Evolutionary conservation across 106 monocot genomes (phyloP), one percentile per base, ranked within the genome.

Genomic region (Agapanthus africanus): DNA sequence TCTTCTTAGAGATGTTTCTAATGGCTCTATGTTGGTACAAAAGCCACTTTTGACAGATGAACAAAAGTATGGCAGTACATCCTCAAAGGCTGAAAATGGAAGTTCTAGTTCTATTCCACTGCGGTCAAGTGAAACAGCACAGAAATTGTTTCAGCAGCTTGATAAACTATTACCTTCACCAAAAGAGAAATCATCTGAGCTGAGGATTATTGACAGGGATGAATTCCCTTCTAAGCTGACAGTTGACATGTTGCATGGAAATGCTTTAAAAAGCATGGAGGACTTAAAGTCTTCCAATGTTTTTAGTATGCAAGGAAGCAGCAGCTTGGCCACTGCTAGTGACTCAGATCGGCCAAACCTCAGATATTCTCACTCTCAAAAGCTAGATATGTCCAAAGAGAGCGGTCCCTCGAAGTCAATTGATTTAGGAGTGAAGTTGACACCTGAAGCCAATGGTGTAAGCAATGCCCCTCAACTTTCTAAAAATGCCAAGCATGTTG

Each of bases 131-230:
- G 79, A 88, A 64, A 82, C 81, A 74, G 87, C 85, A 9, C 70
- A 64, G n/a, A 91, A 83, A 72, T 86, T 88, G 74, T 73, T 91
- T 7, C 70, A 85, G 25, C 85, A 85, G 34, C 79, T 88, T 73
- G 91, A 88, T 71, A 88, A 83, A 70, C 28, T 88, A 70, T 72
- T 73, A 6, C 81, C 84, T 59, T 83, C 85, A 61, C 81, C 85
- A 33, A 86, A 80, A 65, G 82, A 79, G 30, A 82, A 82, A 59
- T 77, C 74, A 14, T 78, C 75, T n/a, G 70, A 74, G 70, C 30
- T 37, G 21, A 82, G 79, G 46, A 35, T 68, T 72, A 72, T 70
- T 6, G 26, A 33, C 40, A 80, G 35, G 54, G 66, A 83, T 83
- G 80, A 79, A 56, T 79, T 79, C 26, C 75, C 83, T 27, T 70